Percentiles rank a stretch among this genome's conserved stretches.
Evolutionary conservation across 169 alveolate species (phyloP).

Genomic region (Hepatocystis sp.): DNA sequence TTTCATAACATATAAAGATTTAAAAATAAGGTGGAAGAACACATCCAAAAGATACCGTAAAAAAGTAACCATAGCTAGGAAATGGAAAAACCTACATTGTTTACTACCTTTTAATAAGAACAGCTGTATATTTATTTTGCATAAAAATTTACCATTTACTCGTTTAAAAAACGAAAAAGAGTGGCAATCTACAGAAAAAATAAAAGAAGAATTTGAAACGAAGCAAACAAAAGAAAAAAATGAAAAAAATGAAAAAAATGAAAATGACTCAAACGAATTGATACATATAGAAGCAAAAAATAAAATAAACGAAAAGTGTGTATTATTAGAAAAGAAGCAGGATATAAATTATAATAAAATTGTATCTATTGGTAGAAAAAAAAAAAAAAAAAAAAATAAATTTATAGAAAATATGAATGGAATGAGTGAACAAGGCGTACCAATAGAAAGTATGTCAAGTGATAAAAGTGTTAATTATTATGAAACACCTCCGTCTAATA

Average conservation of each 20-base stretch:
- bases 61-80: conserved; percentile 83
- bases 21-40: conserved; percentile 84
- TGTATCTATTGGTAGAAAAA: background rate
- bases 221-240: background rate
- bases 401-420: background rate
- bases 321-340: too few relatives aligned
- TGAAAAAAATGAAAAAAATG: background rate
- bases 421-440: conserved; percentile 1
- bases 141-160: conserved; percentile 82
- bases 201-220: background rate
- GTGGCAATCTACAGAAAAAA: background rate
- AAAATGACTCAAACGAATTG: background rate
- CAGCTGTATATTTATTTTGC: conserved; percentile 83
- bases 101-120: conserved; percentile 79
- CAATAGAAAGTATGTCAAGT: background rate
- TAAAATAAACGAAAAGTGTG: too few relatives aligned
- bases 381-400: too few relatives aligned
- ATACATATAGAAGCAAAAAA: background rate
- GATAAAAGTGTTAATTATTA: conserved; percentile 77
- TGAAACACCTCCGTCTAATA: conserved; percentile 79
- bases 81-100: conserved; percentile 86
- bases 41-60: conserved; percentile 82
- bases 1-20: conserved; percentile 85
- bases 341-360: too few relatives aligned
- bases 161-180: conserved; percentile 51